Evolutionary conservation across 257 asterid genomes (phyloP).

Genomic region (Solanum sitiens): DNA sequence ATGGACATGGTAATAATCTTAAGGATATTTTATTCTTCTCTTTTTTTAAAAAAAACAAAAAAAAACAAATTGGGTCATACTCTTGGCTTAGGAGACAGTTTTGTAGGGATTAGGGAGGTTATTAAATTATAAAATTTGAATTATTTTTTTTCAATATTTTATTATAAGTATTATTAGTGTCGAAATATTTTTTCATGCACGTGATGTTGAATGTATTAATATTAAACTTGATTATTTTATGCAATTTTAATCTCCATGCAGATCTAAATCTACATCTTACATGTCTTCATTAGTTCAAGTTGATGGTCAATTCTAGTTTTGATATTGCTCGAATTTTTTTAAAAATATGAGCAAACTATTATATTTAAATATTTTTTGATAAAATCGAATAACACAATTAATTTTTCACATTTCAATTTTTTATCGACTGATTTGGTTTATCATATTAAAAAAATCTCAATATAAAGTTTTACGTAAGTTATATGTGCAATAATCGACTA

Average conservation of each 20-base stretch:
- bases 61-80: no score
- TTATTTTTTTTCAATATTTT: not conserved
- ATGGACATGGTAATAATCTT: no score
- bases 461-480: not conserved
- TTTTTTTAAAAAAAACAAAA: no score
- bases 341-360: not conserved
- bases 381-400: not conserved
- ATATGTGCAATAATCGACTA: not conserved
- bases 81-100: not conserved
- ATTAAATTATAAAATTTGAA: not conserved
- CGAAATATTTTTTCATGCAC: not conserved
- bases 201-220: not conserved
- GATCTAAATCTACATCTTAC: not conserved
- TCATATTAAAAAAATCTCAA: not conserved
- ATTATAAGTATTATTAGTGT: not conserved
- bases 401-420: not conserved
- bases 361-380: not conserved
- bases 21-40: no score
- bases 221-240: not conserved
- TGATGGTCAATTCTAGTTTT: not conserved
- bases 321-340: not conserved
- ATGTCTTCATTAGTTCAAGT: not conserved
- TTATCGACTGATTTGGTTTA: not conserved
- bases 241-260: not conserved
- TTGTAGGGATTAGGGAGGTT: not conserved